phyloP scores from a whole-genome alignment of 2,329 filamentous ascomycete genomes.

The Aspergillus flavus region DNA sequence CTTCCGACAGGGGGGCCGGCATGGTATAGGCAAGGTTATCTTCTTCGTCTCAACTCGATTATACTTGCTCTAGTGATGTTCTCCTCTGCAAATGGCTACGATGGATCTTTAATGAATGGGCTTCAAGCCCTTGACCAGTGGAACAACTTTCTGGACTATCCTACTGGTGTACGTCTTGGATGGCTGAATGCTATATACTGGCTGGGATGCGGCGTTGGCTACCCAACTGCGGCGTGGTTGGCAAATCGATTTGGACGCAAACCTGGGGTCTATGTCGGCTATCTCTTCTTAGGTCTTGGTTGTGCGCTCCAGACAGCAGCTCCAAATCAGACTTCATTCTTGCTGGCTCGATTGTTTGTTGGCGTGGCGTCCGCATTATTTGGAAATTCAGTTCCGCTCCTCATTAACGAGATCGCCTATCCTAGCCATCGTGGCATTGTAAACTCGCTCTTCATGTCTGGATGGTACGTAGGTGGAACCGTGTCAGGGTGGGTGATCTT shows the following conservation, averaged over 20 bases:
- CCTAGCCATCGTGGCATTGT: conserved; percentile 41
- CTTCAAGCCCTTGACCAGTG: conserved; percentile 36
- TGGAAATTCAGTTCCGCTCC: conserved; percentile 35
- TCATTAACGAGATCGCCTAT: conserved; percentile 51
- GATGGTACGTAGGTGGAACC: conserved; percentile 35
- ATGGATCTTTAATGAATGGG: conserved; percentile 28
- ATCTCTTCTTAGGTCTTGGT: conserved; percentile 35
- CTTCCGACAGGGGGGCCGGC: neutral
- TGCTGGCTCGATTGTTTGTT: conserved; percentile 41
- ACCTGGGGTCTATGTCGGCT: conserved; percentile 33
- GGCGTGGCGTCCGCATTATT: conserved; percentile 39
- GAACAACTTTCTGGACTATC: conserved; percentile 33
- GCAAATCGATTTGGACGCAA: conserved; percentile 42
- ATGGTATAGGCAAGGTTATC: conserved; percentile 10
- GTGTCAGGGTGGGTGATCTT: conserved; percentile 34
- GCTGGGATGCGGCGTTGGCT: conserved; percentile 31
- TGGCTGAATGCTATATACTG: conserved; percentile 35
- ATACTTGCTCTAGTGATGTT: conserved; percentile 13
- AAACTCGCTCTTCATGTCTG: conserved; percentile 39
- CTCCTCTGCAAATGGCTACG: conserved; percentile 4
- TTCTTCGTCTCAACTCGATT: conserved; percentile 9
- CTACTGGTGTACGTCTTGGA: conserved; percentile 32
- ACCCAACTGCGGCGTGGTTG: conserved; percentile 31
- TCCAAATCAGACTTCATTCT: conserved; percentile 30
- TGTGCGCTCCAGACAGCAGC: conserved; percentile 32